Evolutionary conservation across 306 rosid species (phyloP).

Genomic region (Prunus persica): Prunus_persica_NCBIv2 NC_034015.1:20906001-20906500

Average conservation of each 20-base stretch:
- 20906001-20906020: background rate
- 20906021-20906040: background rate
- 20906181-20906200: conserved; percentile 13
- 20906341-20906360: conserved; percentile 62
- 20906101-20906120: background rate
- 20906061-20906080: background rate
- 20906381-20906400: conserved; percentile 33
- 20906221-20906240: conserved; percentile 32
- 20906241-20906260: conserved; percentile 36
- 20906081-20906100: background rate
- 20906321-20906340: conserved; percentile 82
- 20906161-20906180: conserved; percentile 21
- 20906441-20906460: background rate
- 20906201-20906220: conserved; percentile 45
- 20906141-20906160: background rate
- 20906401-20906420: conserved; percentile 23
- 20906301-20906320: conserved; percentile 57
- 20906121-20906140: background rate
- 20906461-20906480: conserved; percentile 20
- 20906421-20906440: conserved; percentile 37
- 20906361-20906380: conserved; percentile 51
- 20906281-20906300: conserved; percentile 25
- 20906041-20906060: background rate
- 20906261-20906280: conserved; percentile 48
- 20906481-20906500: background rate